Conservation (phyloP, 164 flowering plant species). For the Liquidambar formosana region DNA sequence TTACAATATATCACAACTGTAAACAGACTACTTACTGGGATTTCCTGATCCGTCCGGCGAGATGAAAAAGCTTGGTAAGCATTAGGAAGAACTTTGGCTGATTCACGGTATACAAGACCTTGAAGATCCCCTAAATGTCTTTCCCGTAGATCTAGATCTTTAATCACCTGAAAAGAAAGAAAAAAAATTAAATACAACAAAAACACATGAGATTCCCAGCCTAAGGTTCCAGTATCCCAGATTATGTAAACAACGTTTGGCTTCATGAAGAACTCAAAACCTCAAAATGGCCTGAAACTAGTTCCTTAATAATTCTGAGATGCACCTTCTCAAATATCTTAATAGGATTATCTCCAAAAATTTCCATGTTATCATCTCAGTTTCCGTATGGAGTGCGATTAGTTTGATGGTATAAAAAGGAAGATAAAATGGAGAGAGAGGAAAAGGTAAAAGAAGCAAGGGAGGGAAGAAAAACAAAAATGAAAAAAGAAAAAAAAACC, state of each 20-base stretch:
- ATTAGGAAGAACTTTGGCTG: conserved; percentile 38
- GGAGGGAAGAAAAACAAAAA: no score
- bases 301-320: no score
- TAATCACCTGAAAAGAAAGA: conserved; percentile 74
- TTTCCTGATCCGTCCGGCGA: conserved; percentile 48
- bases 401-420: not conserved
- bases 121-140: conserved; percentile 91
- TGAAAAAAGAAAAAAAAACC: no score
- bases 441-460: no score
- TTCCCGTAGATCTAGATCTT: conserved; percentile 68
- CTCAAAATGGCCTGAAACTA: not conserved
- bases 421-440: no score
- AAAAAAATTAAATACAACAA: conserved; percentile 4
- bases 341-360: not conserved
- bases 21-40: conserved; percentile 61
- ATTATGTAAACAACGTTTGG: not conserved
- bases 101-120: conserved; percentile 63
- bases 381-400: not conserved
- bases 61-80: conserved; percentile 71
- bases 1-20: not conserved
- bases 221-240: not conserved
- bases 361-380: not conserved
- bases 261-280: not conserved
- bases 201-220: not conserved
- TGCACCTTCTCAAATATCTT: not conserved